These are phyloP conservation scores for Alternaria triticimaculans DNA, from an alignment of 2,329 filamentous ascomycete genomes.

Conservation along the genomic window DNA sequence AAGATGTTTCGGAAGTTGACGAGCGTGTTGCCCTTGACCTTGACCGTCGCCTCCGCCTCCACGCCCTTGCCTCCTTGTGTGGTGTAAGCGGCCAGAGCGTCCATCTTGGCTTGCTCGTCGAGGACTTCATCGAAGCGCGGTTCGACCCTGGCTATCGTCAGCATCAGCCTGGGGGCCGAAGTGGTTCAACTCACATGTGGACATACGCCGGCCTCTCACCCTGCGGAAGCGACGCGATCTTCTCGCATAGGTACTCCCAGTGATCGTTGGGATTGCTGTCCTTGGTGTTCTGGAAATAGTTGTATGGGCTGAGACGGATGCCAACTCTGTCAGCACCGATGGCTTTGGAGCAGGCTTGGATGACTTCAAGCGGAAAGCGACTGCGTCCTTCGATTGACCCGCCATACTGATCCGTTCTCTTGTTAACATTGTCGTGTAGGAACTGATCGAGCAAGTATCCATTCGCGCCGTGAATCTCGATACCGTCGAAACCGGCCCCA, in stretches of 20 bases:
- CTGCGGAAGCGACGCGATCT: conserved; percentile 46
- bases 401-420: conserved; percentile 59
- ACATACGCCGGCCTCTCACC: conserved; percentile 40
- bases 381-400: conserved; percentile 60
- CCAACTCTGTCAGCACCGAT: conserved; percentile 44
- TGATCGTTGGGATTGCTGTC: conserved; percentile 54
- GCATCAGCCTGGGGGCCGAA: background rate
- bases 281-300: conserved; percentile 50
- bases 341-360: conserved; percentile 40
- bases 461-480: conserved; percentile 53
- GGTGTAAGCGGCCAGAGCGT: conserved; percentile 48
- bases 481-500: conserved; percentile 45
- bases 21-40: conserved; percentile 36
- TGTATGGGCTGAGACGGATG: conserved; percentile 44
- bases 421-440: conserved; percentile 58
- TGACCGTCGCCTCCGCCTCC: conserved; percentile 42
- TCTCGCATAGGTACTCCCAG: conserved; percentile 55
- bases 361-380: conserved; percentile 64
- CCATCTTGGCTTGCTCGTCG: conserved; percentile 46
- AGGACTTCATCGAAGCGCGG: conserved; percentile 48
- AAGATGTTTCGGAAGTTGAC: conserved; percentile 56
- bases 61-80: conserved; percentile 32
- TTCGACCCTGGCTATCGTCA: conserved; percentile 38
- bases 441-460: conserved; percentile 61
- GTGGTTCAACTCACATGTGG: conserved; percentile 39